These are phyloP conservation scores for Cnidoscolus chayamansa DNA, from an alignment of 441 rosid genomes.

Conservation along the genomic window DNA sequence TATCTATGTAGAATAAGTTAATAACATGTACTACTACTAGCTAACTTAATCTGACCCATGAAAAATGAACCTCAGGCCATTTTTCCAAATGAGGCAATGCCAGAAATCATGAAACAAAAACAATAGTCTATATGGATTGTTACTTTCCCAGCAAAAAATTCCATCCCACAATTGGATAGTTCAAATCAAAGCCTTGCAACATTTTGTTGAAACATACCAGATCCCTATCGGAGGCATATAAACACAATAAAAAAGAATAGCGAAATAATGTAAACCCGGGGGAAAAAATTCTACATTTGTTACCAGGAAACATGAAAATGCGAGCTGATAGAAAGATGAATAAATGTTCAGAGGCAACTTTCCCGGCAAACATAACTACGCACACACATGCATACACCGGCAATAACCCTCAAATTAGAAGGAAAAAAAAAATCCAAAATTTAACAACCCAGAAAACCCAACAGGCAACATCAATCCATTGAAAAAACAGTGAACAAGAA, in stretches of 20 bases:
- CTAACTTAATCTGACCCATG: background rate
- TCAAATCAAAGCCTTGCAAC: background rate
- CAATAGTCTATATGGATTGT: background rate
- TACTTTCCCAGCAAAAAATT: background rate
- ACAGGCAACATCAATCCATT: background rate
- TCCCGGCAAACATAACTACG: background rate
- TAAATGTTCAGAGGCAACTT: background rate
- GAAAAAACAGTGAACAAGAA: background rate
- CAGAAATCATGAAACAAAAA: background rate
- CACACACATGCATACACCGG: background rate
- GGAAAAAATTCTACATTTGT: background rate
- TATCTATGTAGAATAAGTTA: background rate
- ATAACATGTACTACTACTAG: constrained; percentile 10
- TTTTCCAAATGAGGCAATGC: background rate
- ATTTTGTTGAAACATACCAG: too few relatives aligned
- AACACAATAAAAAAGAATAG: background rate
- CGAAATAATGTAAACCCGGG: background rate
- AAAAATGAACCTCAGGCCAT: background rate
- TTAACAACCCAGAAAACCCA: constrained; percentile 1
- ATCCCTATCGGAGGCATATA: background rate
- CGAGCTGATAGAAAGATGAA: background rate
- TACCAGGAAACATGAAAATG: background rate
- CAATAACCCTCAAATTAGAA: background rate
- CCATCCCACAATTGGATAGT: background rate
- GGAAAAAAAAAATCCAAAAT: constrained; percentile 4